Base-by-base conservation (phyloP, 2,329 filamentous ascomycete species). In the Aspergillus sp. region DNA sequence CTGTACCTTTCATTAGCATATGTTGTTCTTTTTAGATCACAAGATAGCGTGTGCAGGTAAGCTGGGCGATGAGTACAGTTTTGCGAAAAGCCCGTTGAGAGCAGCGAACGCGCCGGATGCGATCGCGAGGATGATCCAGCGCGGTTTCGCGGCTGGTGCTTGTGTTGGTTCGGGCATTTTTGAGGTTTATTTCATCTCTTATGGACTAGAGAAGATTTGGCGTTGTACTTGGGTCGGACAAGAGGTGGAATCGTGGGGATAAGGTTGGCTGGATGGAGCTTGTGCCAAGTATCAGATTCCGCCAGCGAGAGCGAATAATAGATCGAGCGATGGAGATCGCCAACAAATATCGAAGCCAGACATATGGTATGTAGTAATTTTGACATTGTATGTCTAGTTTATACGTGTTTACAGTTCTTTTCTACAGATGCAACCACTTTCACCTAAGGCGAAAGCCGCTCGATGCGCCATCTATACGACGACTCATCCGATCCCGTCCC, bases 41-140 rank as follows among this genome's bases (percentile, higher is more conserved):
- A 19, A 8, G 34, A 45, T 45, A 3, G 9, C 15, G 9, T 15
- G 7, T 19, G 11, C 15, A 23, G 5, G 5, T 31, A 22, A 34
- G 49, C 4, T 41, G 28, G 25, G n/a, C 7, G 28, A 7, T 7
- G 71, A 75, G 46, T 78, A 87, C 84, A 89, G 79, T 75, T 89
- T 89, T 11, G 87, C 87, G 72, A 89, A 89, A n/a, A 88, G 82
- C 54, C 87, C 87, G 67, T 89, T 89, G 68, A 87, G 79, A 11
- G 87, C 86, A 19, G 87, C 87, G 71, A 86, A 89, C 46, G 82
- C 81, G 59, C 87, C 87, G 66, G 84, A 86, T n/a, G 84, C 80
- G 41, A 88, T 75, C 51, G 87, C 86, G 60, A 87, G 81, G 64
- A 85, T 69, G 50, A 89, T 79, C 81, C 81, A 83, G 64, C 74